A percentile compares a stretch with the other conserved stretches of the same genome.
Evolutionary conservation across 2,329 filamentous ascomycete genomes (phyloP).

Genomic region (Fusarium incarnatum): DNA sequence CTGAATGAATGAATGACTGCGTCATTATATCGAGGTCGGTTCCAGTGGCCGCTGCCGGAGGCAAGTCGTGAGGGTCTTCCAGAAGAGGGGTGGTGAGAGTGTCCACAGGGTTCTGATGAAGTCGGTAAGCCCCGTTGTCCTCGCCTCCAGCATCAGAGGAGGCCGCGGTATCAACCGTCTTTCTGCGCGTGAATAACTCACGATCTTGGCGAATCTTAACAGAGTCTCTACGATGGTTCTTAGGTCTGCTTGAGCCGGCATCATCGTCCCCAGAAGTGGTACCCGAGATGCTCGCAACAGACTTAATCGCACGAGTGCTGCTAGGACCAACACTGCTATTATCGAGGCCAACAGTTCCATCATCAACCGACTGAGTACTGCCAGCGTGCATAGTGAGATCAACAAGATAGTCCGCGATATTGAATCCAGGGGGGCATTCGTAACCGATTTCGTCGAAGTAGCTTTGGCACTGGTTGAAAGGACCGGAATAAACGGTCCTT

Average conservation of each 20-base stretch:
- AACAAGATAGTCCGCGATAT: conserved; percentile 97
- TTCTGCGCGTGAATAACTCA: conserved; percentile 87
- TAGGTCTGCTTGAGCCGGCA: conserved; percentile 69
- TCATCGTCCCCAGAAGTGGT: conserved; percentile 78
- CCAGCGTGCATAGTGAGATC: conserved; percentile 97
- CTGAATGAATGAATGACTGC: conserved; percentile 78
- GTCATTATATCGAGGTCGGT: conserved; percentile 89
- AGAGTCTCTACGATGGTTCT: conserved; percentile 79
- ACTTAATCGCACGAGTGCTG: conserved; percentile 89
- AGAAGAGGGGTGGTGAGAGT: conserved; percentile 67
- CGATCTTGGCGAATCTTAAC: conserved; percentile 88
- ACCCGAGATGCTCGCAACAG: conserved; percentile 85
- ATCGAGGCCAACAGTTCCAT: conserved; percentile 65
- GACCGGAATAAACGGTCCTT: conserved; percentile 91
- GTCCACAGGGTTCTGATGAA: conserved; percentile 59
- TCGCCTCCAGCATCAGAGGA: conserved; percentile 67
- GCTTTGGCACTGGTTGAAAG: conserved; percentile 85
- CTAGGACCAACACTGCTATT: conserved; percentile 80
- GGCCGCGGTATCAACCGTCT: conserved; percentile 71
- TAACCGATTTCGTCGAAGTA: conserved; percentile 96
- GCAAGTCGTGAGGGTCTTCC: conserved; percentile 76
- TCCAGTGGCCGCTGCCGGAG: conserved; percentile 68
- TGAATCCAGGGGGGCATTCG: conserved; percentile 94
- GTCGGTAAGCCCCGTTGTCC: conserved; percentile 62
- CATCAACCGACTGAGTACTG: conserved; percentile 65